Base-by-base conservation (phyloP, 2,329 filamentous ascomycete species). In the Dryadomyces quercivorus region DNA sequence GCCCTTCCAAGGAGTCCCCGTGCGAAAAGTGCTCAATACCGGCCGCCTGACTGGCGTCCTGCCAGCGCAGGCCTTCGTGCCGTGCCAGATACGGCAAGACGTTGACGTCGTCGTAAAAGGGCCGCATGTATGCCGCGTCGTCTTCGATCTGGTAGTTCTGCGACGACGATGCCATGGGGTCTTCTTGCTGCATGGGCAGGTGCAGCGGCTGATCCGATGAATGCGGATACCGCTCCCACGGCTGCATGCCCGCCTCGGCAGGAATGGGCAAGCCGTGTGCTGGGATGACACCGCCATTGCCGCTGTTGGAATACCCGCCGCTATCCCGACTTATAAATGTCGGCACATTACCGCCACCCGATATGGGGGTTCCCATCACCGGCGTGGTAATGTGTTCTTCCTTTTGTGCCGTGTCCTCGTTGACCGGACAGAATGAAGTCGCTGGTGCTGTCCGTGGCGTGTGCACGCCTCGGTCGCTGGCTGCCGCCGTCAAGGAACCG, bases 11-110 rank as follows among this genome's bases (percentile, higher is more conserved):
- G 15, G 44, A 21, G n/a, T 56, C 52, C 2, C 61, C 62, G 38
- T 63, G 59, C n/a, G 63, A 59, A 36, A 66, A 64, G 26, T 61
- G 59, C 50, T 63, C 61, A n/a, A 64, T 55, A 5, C 61, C 59
- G 2, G 61, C 60, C 0, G 63, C 62, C 12, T 59, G 57, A 13
- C 59, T 55, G 20, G 54, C 54, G 13, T 59, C 57, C 49, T 59
- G 58, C 64, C 64, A 66, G 15, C 63, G 62, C 60, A 61, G 56
- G 9, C 56, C 59, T 58, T 66, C 59, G 52, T 61, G 59, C 15
- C 55, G 40, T 12, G 57, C 53, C 2, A 66, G 50, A 38, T 61
- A 64, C 15, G 57, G 53, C 8, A 55, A 50, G 5, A 62, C 57
- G 21, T 60, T 56, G 54, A 18, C 16, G 42, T 54, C 16, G 18